Percentiles rank a stretch among this genome's conserved stretches.
Evolutionary conservation across 192 early-diverging fungal species (phyloP).

Genomic region (Spizellomyces punctatus): DNA sequence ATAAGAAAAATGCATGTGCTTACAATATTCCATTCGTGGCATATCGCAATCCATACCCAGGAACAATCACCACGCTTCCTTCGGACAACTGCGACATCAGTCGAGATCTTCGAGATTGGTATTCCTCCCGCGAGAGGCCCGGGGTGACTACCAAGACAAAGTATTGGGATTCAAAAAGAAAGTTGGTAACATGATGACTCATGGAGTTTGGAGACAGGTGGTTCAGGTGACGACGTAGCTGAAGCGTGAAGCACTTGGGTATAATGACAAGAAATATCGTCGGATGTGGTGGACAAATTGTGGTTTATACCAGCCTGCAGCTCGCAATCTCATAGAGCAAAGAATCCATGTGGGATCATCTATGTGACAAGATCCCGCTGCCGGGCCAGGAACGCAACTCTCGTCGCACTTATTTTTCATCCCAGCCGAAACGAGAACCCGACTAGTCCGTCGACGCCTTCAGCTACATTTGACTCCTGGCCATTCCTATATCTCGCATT

Average conservation of each 20-base stretch:
- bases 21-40: slow-evolving; percentile 89
- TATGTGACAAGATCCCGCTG: not conserved
- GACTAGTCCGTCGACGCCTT: not conserved
- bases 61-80: slow-evolving; percentile 67
- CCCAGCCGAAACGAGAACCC: not conserved
- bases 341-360: too few relatives aligned
- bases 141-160: slow-evolving; percentile 62
- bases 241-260: not conserved
- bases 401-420: too few relatives aligned
- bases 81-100: slow-evolving; percentile 60
- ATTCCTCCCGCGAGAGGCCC: slow-evolving; percentile 77
- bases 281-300: not conserved
- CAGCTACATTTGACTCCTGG: not conserved
- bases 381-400: too few relatives aligned
- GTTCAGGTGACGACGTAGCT: not conserved
- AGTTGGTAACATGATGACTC: not conserved
- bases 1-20: slow-evolving; percentile 1
- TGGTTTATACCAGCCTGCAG: not conserved
- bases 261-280: not conserved
- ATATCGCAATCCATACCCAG: slow-evolving; percentile 79
- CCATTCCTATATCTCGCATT: not conserved
- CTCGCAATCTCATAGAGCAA: not conserved
- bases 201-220: not conserved
- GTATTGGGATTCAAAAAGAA: slow-evolving; percentile 16
- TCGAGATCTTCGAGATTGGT: slow-evolving; percentile 67